A percentile compares a stretch with the other conserved stretches of the same genome.
Conservation (phyloP, 805 yeast species). For the Torulaspora quercuum region DNA sequence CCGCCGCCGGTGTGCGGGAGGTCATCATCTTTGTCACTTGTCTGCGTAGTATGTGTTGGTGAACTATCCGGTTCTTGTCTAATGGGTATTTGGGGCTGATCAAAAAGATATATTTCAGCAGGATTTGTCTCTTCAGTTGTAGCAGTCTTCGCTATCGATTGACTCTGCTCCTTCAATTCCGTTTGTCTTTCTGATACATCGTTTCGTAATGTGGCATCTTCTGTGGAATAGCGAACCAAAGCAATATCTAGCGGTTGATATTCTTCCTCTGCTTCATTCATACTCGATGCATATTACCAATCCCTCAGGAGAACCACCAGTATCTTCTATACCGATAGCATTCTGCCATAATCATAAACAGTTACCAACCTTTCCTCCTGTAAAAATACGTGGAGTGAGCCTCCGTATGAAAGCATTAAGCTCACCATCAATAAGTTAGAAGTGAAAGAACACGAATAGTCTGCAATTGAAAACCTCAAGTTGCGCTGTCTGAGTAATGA, state of each 20-base stretch:
- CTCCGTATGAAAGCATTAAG: too few species aligned
- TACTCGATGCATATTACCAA: slow-evolving; percentile 12
- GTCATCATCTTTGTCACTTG: too few species aligned
- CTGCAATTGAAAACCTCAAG: too few species aligned
- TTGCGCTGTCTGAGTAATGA: too few species aligned
- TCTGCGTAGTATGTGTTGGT: too few species aligned
- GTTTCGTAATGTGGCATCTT: slow-evolving; percentile 8
- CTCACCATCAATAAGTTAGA: too few species aligned
- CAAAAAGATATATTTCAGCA: slow-evolving; percentile 22
- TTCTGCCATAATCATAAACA: too few species aligned
- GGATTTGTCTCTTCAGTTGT: slow-evolving; percentile 12
- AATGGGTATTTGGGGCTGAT: slow-evolving; percentile 16
- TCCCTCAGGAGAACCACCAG: slow-evolving; percentile 2
- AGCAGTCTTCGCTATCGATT: slow-evolving; percentile 5
- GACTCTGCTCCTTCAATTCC: slow-evolving; percentile 3
- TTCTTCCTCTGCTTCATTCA: slow-evolving; percentile 16
- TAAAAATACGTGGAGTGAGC: too few species aligned
- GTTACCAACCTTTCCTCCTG: too few species aligned
- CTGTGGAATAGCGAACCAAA: slow-evolving; percentile 14
- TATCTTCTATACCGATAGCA: background rate
- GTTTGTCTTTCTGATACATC: slow-evolving; percentile 1
- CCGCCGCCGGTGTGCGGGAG: too few species aligned
- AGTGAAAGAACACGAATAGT: too few species aligned
- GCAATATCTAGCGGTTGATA: slow-evolving; percentile 18
- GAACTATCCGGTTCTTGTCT: slow-evolving; percentile 4